Base-by-base conservation (phyloP, 768 basidiomycete genomes). In the Leccinellum albellum region DNA sequence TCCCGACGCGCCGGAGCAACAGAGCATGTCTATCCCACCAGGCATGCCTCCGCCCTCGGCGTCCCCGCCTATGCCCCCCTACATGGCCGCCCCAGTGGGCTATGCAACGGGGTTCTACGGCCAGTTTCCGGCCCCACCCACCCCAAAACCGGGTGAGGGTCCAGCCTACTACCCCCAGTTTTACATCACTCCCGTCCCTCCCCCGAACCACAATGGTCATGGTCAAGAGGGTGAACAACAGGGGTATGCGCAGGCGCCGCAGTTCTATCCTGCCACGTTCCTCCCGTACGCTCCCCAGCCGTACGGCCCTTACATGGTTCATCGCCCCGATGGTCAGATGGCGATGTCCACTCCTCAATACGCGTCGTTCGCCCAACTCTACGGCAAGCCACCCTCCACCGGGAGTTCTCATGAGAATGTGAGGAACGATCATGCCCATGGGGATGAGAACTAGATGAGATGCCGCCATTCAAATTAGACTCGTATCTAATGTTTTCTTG, bases 51-150 rank as follows among this genome's bases (percentile, higher is more conserved):
- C 79, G 55, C 70, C 74, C 57, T 73, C 73, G 61, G 74, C 75
- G 55, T 76, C 81, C 57, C 78, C 82, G 51, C 76, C 77, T 46
- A 75, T 81, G 69, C 70, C 72, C 48, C 73, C 75, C 37, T 87
- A 82, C 71, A 76, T 85, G 71, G 72, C 75, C 13, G 77, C 74
- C 48, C 76, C 76, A 15, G 70, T 83, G 35, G 76, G 79, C 50
- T 83, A 83, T 62, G 78, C 81, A 50, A 76, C 82, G 47, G 78
- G 78, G 44, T 81, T 81, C 61, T 85, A 82, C 58, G 74, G 78
- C 63, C 82, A 83, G 62, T 85, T 84, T 70, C 74, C 83, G 24
- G 73, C 77, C 37, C 69, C 76, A 56, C 72, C 74, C 35, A 67
- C 78, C 56, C 70, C 79, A 44, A 84, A 84, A 69, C 81, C 82